Evolutionary conservation across 306 rosid genomes (phyloP), one percentile per base, ranked within the genome.

Genomic region (Aeschynomene evenia): DNA sequence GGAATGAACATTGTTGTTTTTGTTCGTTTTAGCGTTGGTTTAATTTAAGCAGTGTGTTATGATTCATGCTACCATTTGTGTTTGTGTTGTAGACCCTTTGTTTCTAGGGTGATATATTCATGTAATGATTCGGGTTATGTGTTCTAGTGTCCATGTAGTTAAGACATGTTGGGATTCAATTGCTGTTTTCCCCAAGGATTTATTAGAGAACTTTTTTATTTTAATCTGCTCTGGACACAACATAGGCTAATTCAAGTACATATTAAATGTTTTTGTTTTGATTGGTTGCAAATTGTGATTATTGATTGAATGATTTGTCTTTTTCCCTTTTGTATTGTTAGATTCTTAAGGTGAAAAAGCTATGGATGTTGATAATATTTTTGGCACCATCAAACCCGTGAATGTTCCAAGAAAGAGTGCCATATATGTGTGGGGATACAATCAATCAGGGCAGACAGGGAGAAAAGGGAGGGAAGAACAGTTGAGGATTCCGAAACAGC

Each of bases 371-470:
- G 89, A 88, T 56, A 82, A 78, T 4, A 59, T 90, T 15, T 81
- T 90, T 6, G 97, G 89, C 65, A 75, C 71, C 8, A 75, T 19
- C 9, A 77, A 46, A 56, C 83, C 90, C 0, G 66, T 22, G 34
- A 80, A 50, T 53, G 63, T 84, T 28, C 78, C 96, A 20, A 85
- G 83, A 55, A 90, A 82, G 87, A 88, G 96, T 77, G 98, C 97
- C 31, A 86, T 93, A 72, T 90, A 88, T 80, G 96, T 85, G 20
- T 93, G 98, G 98, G 98, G 98, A 6, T 93, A 93, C 66, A 93
- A 93, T 73, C 93, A 93, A 51, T 87, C 96, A 0, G 97, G 98
- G 33, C 98, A 90, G 80, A 93, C 96, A 6, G 98, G 96, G 4
- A 85, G 98, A 79, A 82, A 77, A 28, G 92, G 91, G 40, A 71